Conservation (phyloP, 768 basidiomycete genomes). For the Kwoniella dendrophila region DNA sequence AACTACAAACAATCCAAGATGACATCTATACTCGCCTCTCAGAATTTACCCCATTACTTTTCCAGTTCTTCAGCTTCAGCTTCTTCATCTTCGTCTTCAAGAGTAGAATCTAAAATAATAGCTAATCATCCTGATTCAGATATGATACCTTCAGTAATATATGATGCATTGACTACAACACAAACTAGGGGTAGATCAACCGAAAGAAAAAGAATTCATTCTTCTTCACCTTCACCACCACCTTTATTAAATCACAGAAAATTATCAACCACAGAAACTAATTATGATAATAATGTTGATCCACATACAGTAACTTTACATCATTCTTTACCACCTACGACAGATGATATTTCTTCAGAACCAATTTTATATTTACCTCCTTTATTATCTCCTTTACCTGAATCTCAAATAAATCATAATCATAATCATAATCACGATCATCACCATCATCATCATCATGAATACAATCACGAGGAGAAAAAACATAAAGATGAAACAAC, state of each 20-base stretch:
- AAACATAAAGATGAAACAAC: slow-evolving; percentile 3
- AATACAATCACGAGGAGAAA: slow-evolving; percentile 7
- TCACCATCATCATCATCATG: slow-evolving; percentile 6
- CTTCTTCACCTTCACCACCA: slow-evolving; percentile 17
- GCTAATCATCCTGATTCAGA: slow-evolving; percentile 19
- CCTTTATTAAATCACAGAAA: slow-evolving; percentile 2
- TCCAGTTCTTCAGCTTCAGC: neutral
- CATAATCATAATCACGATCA: slow-evolving; percentile 11
- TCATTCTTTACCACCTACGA: slow-evolving; percentile 35
- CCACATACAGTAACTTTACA: slow-evolving; percentile 26
- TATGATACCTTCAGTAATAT: slow-evolving; percentile 22
- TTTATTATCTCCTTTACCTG: slow-evolving; percentile 69
- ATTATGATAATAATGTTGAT: neutral
- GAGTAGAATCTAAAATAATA: neutral
- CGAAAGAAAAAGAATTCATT: slow-evolving; percentile 17
- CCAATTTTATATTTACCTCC: slow-evolving; percentile 79
- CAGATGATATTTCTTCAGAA: slow-evolving; percentile 28
- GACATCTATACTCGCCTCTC: too few species aligned
- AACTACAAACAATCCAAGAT: too few species aligned
- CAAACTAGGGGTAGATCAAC: slow-evolving; percentile 15
- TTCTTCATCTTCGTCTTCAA: slow-evolving; percentile 9
- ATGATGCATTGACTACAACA: slow-evolving; percentile 5
- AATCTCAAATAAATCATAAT: slow-evolving; percentile 11
- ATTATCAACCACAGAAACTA: neutral
- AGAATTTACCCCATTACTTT: neutral